These are phyloP conservation scores for Berkeleyomyces rouxiae DNA, from an alignment of 2,329 filamentous ascomycete species.

Conservation along the genomic window DNA sequence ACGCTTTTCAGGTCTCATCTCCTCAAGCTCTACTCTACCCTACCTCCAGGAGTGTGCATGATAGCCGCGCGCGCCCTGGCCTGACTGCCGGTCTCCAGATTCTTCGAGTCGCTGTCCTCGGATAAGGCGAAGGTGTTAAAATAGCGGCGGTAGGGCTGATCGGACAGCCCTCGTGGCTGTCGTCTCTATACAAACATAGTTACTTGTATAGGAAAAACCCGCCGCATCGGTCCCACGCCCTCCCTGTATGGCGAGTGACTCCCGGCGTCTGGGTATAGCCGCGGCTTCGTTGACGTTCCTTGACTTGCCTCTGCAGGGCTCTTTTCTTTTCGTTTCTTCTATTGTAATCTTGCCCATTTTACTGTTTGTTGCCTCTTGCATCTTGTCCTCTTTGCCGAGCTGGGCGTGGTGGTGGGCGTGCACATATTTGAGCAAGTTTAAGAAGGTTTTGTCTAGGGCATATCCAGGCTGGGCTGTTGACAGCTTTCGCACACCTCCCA, in stretches of 20 bases:
- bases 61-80: not conserved
- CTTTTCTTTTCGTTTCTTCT: not conserved
- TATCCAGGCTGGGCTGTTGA: not conserved
- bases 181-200: not conserved
- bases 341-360: not conserved
- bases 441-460: not conserved
- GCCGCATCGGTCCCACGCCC: not conserved
- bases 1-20: not conserved
- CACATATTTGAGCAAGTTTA: conserved; percentile 12
- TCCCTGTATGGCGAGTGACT: not conserved
- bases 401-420: not conserved
- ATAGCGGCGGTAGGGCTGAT: not conserved
- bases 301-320: not conserved
- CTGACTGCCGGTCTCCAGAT: not conserved
- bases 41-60: not conserved
- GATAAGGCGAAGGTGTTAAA: not conserved
- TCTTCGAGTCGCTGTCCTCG: too few relatives aligned
- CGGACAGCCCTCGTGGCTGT: not conserved
- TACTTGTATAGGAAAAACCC: not conserved
- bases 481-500: not conserved
- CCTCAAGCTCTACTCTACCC: not conserved
- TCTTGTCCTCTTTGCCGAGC: not conserved
- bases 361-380: not conserved
- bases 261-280: not conserved
- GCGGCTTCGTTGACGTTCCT: not conserved